phyloP scores from a whole-genome alignment of 306 rosid genomes.

The Coriaria nepalensis region DNA sequence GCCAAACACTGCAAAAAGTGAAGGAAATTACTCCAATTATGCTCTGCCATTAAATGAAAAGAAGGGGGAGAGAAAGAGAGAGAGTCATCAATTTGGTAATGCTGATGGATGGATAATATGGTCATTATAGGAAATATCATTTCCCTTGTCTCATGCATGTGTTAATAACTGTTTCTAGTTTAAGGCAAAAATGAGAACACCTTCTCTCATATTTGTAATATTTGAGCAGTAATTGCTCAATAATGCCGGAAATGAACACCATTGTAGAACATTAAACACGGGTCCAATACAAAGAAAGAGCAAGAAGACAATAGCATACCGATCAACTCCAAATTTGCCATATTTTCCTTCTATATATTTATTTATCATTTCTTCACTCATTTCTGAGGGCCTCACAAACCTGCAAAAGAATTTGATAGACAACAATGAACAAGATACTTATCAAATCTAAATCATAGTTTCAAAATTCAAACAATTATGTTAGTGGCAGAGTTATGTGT shows the following conservation, averaged over 20 bases:
- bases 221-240: too few relatives aligned
- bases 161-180: too few relatives aligned
- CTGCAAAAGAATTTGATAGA: constrained; percentile 33
- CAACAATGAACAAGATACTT: neutral
- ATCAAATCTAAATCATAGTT: constrained; percentile 1
- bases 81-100: too few relatives aligned
- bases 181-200: too few relatives aligned
- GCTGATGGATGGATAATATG: too few relatives aligned
- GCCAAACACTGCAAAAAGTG: constrained; percentile 62
- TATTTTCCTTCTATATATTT: constrained; percentile 84
- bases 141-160: too few relatives aligned
- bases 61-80: neutral
- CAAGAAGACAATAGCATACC: constrained; percentile 31
- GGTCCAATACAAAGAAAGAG: constrained; percentile 6
- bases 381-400: constrained; percentile 77
- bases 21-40: too few relatives aligned
- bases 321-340: constrained; percentile 83
- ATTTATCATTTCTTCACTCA: constrained; percentile 54
- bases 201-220: too few relatives aligned
- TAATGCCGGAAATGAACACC: constrained; percentile 5
- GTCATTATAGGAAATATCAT: too few relatives aligned
- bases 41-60: too few relatives aligned
- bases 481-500: too few relatives aligned
- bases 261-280: constrained; percentile 11
- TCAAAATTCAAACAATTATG: too few relatives aligned